A percentile compares a stretch with the other conserved stretches of the same genome.
phyloP scores from a whole-genome alignment of 225 moss, liverwort and hornwort genomes.

The Pleurozium schreberi region DNA sequence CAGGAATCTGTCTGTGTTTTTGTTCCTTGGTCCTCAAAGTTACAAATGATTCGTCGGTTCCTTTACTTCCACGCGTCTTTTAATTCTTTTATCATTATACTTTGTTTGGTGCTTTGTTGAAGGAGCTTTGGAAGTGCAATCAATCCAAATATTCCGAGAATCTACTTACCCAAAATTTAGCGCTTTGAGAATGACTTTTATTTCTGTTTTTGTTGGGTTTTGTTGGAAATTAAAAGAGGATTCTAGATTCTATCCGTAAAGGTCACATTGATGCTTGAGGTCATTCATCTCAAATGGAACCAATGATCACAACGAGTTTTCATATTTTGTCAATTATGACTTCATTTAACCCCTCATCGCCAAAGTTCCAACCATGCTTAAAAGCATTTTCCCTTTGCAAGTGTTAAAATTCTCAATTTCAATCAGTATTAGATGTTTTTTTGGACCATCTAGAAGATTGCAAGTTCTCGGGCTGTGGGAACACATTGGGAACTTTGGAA shows the following conservation, averaged over 20 bases:
- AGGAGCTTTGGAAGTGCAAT: not conserved
- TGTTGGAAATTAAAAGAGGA: not conserved
- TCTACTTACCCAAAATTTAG: too few species aligned
- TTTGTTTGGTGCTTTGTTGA: not conserved
- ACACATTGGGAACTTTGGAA: too few species aligned
- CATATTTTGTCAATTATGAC: not conserved
- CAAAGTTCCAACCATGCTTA: too few species aligned
- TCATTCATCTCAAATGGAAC: not conserved
- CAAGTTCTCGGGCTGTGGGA: too few species aligned
- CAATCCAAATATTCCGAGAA: not conserved
- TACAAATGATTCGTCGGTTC: not conserved
- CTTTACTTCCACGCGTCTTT: too few species aligned
- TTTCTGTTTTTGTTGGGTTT: not conserved
- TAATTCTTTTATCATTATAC: not conserved
- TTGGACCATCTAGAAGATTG: too few species aligned
- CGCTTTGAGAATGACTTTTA: not conserved
- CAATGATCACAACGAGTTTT: too few species aligned
- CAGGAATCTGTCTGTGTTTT: not conserved
- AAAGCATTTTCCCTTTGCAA: too few species aligned
- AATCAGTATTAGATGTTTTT: too few species aligned
- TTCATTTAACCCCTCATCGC: too few species aligned
- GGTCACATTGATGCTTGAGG: too few species aligned
- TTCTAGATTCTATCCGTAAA: not conserved
- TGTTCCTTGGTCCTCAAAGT: not conserved
- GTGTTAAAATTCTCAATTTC: too few species aligned